A percentile compares a stretch with the other conserved stretches of the same genome.
Conservation (phyloP, 441 rosid genomes). For the Mallotus japonicus region DNA sequence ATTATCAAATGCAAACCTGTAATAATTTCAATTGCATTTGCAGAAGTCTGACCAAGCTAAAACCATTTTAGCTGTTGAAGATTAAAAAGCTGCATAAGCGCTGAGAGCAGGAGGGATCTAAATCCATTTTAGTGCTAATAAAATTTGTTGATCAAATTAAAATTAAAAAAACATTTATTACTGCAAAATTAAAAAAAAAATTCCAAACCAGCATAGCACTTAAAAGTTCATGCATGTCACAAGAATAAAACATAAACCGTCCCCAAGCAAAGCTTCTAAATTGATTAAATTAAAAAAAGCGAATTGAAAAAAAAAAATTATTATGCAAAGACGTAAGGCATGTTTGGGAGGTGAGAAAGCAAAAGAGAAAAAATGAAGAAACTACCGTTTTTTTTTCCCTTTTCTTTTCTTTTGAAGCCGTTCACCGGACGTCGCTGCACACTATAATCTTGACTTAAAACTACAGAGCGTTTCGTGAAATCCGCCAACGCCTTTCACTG, state of each 20-base stretch:
- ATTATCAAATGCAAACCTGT: background rate
- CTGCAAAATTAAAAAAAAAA: background rate
- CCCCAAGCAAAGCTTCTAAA: background rate
- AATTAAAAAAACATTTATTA: background rate
- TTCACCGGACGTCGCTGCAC: background rate
- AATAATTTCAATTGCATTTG: background rate
- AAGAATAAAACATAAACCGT: background rate
- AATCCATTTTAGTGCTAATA: background rate
- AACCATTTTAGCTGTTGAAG: background rate
- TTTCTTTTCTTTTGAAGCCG: background rate
- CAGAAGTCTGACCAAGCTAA: background rate
- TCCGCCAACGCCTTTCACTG: background rate
- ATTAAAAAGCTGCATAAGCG: background rate
- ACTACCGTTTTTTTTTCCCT: background rate
- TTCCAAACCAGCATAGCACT: background rate
- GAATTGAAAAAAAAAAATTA: background rate
- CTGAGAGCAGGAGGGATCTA: slow-evolving; percentile 16
- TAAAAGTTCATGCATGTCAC: background rate
- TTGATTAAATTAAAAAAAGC: background rate
- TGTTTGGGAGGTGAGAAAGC: slow-evolving; percentile 27
- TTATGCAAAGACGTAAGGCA: background rate
- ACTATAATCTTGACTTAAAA: slow-evolving; percentile 4
- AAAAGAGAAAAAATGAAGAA: slow-evolving; percentile 4
- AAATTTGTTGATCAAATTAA: background rate
- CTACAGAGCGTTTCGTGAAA: background rate